Evolutionary conservation across 2,329 filamentous ascomycete species (phyloP), one percentile per base, ranked within the genome.

Genomic region (Ceratocystiopsis minuta): DNA sequence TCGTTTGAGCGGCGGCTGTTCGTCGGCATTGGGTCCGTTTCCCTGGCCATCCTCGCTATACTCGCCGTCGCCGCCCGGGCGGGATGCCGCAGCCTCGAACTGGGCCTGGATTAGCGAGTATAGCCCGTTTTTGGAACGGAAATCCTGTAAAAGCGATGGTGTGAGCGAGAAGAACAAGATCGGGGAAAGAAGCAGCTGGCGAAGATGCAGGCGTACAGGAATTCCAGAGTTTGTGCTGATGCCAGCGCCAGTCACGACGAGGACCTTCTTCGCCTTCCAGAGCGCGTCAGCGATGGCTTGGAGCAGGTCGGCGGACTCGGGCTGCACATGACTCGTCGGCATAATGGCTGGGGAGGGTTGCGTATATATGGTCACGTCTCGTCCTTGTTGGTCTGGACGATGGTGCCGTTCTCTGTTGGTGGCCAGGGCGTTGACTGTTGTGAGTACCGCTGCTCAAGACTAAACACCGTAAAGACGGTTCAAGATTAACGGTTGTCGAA

Each of bases 141-240:
- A 82, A 49, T 82, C 78, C 76, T 80, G 48, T 46, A 55, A 9
- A 16, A n/a, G 7, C 35, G 9, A 9, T 28, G 24, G 24, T 28
- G 24, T 28, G 6, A 28, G 24, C 11, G 24, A 13, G 16, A 16
- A 5, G 16, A 11, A n/a, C 12, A 34, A n/a, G 7, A 4, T 13
- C 2, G 13, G 6, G 3, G 5, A 12, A 16, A 2, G 13, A 47
- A 38, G 24, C 9, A 28, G 24, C 24, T 28, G 24, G 7, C 24
- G 18, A 38, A 7, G 9, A 2, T 16, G 13, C 28, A 15, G 33
- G 40, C 68, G 53, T 63, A 82, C 78, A 40, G 78, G 78, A 53
- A 83, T 83, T 43, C 79, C 79, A 47, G 76, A 81, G 54, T 81
- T 83, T 40, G 79, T 83, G 54, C 76, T 80, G 53, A 83, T 83